Evolutionary conservation across 495 filamentous ascomycete genomes (phyloP).

Genomic region (Xylaria flabelliformis): DNA sequence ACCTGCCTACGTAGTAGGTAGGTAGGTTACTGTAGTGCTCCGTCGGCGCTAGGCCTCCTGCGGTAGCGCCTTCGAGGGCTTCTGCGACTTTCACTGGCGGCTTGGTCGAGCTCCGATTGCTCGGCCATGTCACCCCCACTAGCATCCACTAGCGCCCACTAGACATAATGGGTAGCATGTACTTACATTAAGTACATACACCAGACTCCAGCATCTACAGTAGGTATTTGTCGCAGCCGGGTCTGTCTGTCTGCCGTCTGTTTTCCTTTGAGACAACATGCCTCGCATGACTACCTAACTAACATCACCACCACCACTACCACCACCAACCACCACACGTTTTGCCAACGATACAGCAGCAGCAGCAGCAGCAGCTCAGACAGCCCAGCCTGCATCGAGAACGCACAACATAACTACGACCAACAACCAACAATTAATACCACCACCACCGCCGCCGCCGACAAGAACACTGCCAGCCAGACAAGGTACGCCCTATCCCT

Average conservation of each 20-base stretch:
- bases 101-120: slow-evolving; percentile 15
- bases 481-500: slow-evolving; percentile 10
- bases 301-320: neutral
- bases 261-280: slow-evolving; percentile 22
- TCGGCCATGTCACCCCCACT: slow-evolving; percentile 22
- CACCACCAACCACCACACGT: slow-evolving; percentile 1
- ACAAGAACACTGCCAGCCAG: neutral
- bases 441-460: neutral
- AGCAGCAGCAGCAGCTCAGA: slow-evolving; percentile 9
- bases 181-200: neutral
- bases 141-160: neutral
- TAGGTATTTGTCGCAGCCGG: slow-evolving; percentile 3
- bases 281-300: neutral
- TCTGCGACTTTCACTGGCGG: neutral
- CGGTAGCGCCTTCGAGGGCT: neutral
- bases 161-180: slow-evolving; percentile 20
- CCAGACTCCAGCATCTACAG: neutral
- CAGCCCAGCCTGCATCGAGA: slow-evolving; percentile 22
- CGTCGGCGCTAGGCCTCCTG: neutral
- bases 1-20: too few species aligned
- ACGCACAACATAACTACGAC: slow-evolving; percentile 21
- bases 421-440: neutral
- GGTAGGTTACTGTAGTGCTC: neutral
- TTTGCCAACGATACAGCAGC: neutral
- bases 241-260: slow-evolving; percentile 7